Base-by-base conservation (phyloP, 805 yeast species). In the Komagataella kurtzmanii region DNA sequence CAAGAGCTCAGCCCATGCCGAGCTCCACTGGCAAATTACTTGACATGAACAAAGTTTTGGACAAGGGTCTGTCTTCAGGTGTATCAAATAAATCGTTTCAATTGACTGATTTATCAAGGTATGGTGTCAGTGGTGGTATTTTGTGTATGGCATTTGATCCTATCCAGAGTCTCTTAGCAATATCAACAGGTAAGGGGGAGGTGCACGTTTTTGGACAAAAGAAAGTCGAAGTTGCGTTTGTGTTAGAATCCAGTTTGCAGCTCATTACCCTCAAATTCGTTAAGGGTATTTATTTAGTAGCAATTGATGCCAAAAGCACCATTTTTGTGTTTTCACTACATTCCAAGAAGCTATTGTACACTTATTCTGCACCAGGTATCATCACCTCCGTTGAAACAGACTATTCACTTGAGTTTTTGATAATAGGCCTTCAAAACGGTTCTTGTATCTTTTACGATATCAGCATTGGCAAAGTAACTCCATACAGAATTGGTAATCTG, bases 391-490 rank as follows among this genome's bases (percentile, higher is more conserved):
- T 83, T 12, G 93, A 79, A 53, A 66, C 85, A 1, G 99, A 93
- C 60, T 97, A 97, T 2, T 75, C 95, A 0, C 64, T 93, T 56
- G 97, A 90, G 65, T 93, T 93, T 88, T 67, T 91, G 14, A 73
- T 84, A 47, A 59, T 91, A 18, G 99, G 98, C 3, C 68, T 88
- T 50, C 75, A 79, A 49, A 88, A 81, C 63, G 99, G 99, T 1
- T 64, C 78, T 2, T 66, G 85, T 1, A 65, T 80, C 30, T 81
- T 83, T 7, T 91, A 76, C 61, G 96, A 93, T 63, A 81, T 91
- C 17, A 97, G 89, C 61, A 73, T 95, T 44, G 85, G 90, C 40
- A 59, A 62, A 24, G 64, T 81, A 56, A 77, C 96, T 0, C 81
- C 84, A 2, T 73, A 79, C 53, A 74, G 81, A 51, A 70, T 93